These are phyloP conservation scores for Pseudocercospora musae DNA, from an alignment of 2,329 filamentous ascomycete species.

Conservation along the genomic window DNA sequence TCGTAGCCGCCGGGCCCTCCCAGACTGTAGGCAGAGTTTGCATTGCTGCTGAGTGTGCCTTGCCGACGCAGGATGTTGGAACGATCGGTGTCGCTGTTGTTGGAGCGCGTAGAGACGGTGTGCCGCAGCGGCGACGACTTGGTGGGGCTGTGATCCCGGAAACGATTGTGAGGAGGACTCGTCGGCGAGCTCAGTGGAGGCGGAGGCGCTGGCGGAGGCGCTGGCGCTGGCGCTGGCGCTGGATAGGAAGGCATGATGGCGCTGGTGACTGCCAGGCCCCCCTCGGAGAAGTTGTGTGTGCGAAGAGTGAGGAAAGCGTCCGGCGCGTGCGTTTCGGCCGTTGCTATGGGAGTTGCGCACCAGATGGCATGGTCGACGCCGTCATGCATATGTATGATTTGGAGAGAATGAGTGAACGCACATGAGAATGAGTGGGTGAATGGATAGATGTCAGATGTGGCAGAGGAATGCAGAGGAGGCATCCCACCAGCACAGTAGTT, in stretches of 20 bases:
- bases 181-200: conserved; percentile 26
- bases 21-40: conserved; percentile 28
- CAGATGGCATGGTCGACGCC: neutral
- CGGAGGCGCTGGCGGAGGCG: neutral
- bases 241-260: conserved; percentile 29
- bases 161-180: conserved; percentile 33
- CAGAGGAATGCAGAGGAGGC: neutral
- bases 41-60: conserved; percentile 31
- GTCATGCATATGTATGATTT: too few species aligned
- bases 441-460: neutral
- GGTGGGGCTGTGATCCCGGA: conserved; percentile 33
- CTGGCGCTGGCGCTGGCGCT: neutral
- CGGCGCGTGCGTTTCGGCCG: conserved; percentile 3
- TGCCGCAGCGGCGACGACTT: conserved; percentile 36
- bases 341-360: conserved; percentile 17
- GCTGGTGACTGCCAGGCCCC: conserved; percentile 10
- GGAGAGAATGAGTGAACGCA: too few species aligned
- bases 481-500: too few species aligned
- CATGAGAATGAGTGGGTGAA: neutral
- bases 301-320: neutral
- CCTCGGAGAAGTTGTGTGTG: neutral
- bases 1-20: conserved; percentile 29
- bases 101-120: conserved; percentile 34
- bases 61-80: conserved; percentile 29
- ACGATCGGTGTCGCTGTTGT: conserved; percentile 34